Evolutionary conservation across 495 filamentous ascomycete genomes (phyloP), one percentile per base, ranked within the genome.

Genomic region (Talaromyces trachyspermus): DNA sequence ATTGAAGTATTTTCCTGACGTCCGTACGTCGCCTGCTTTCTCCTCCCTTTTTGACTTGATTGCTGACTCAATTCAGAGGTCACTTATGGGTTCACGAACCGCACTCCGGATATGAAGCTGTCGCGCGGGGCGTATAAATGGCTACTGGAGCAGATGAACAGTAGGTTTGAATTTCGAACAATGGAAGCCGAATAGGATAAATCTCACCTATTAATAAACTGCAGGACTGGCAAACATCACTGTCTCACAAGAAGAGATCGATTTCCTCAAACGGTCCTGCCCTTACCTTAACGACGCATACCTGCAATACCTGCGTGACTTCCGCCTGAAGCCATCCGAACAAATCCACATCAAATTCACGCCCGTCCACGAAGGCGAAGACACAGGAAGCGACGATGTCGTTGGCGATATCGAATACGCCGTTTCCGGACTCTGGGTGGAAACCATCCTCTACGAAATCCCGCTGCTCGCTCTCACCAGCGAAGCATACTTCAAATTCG

Each of bases 401-500:
- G 49, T 81, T 30, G 94, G 94, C 19, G 81, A 85, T 45, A 54
- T 96, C 33, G 68, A 81, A 52, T 79, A 96, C 47, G 60, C 78
- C 18, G 77, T 90, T 48, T 78, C 79, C 54, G 92, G 92, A 15
- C 74, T 80, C 43, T 98, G 92, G 92, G 75, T 89, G 6, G 91
- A 96, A 41, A 95, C 92, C 0, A 98, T 98, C 39, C 79, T 98
- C 40, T 98, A 98, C 64, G 92, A 98, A 68, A 95, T 97, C 49
- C 94, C 92, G 0, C 72, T 98, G 19, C 78, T 98, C 15, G 87
- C 94, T 2, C 66, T 98, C 46, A 86, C 89, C 1, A 95, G 88
- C 52, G 90, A 98, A 62, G 88, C 94, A 22, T 97, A 95, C 65
- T 98, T 98, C 78, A 86, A 84, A 65, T 96, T 95, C 71, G 84